Evolutionary conservation across 1,284 basidiomycete species (phyloP).

Genomic region (Fomitopsis pinicola): DNA sequence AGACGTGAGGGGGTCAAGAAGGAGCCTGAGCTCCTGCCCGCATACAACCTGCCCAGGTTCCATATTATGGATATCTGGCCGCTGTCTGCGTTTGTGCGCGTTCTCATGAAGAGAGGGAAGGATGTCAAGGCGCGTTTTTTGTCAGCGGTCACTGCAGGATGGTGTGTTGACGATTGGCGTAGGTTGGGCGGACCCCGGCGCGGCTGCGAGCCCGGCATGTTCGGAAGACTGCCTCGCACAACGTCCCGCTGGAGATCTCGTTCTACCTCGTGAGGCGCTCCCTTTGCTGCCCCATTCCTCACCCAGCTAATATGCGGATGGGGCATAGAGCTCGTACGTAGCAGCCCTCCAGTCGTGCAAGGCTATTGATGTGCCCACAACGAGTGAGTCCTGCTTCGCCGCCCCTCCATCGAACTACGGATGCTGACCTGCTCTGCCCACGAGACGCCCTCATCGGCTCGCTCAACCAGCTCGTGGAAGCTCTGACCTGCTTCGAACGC

Average conservation of each 20-base stretch:
- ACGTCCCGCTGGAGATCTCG: constrained; percentile 70
- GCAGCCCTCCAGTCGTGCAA: constrained; percentile 57
- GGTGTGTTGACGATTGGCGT: too few relatives aligned
- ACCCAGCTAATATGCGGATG: not conserved
- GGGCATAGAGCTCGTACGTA: constrained; percentile 58
- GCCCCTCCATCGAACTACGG: not conserved
- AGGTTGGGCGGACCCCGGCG: constrained; percentile 48
- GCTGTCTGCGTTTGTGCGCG: constrained; percentile 54
- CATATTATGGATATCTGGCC: constrained; percentile 66
- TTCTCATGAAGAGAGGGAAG: constrained; percentile 41
- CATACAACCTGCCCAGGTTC: constrained; percentile 58
- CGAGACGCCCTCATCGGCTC: constrained; percentile 46
- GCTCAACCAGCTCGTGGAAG: constrained; percentile 54
- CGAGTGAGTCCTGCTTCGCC: constrained; percentile 38
- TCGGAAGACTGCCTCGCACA: constrained; percentile 47
- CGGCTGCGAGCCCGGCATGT: constrained; percentile 43
- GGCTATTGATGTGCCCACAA: constrained; percentile 60
- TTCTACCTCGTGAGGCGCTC: constrained; percentile 60
- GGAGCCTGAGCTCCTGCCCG: constrained; percentile 52
- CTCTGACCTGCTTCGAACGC: constrained; percentile 67
- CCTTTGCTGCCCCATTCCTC: not conserved
- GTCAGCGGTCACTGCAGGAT: too few relatives aligned
- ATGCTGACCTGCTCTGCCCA: not conserved
- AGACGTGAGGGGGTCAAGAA: constrained; percentile 12
- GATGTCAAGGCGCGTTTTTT: constrained; percentile 37